Evolutionary conservation across 768 basidiomycete species (phyloP), one percentile per base, ranked within the genome.

Genomic region (Baorangia bicolor): DNA sequence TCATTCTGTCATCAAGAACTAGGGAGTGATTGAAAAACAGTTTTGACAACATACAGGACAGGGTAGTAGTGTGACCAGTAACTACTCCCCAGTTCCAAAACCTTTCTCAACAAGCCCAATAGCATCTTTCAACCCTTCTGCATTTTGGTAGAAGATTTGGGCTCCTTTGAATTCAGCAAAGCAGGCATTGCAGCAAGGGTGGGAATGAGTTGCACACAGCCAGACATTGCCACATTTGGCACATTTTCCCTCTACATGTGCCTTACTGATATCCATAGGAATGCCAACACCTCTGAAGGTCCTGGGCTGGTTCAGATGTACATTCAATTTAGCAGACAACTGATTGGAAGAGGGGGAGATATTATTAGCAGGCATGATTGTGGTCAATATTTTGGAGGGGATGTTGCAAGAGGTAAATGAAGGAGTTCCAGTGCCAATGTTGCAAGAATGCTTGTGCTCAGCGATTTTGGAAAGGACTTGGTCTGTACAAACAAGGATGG

Each of bases 131-230:
- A 44, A 7, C 5, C 10, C 42, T 2, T 44, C 27, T 2, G 18
- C 8, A 10, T 16, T 18, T 4, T n/a, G 25, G 12, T 44, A 30
- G 5, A 18, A 27, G 10, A 44, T 44, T 3, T 28, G 18, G 2
- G 25, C 10, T 0, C 28, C 42, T 4, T 8, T 16, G 4, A 44
- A 44, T 9, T 30, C 18, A 2, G 30, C 4, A 6, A 30, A n/a
- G 3, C 9, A 8, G 1, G 5, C 2, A 0, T 28, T 2, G 1
- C 18, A 5, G 5, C 42, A 10, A 3, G 27, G 42, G 4, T 5
- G 16, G 1, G 5, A 0, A n/a, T 54, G 45, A 0, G 21, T n/a
- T 5, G 4, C 3, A 7, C 53, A 54, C 0, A 40, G 53, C 45
- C 53, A 47, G 3, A 39, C 4, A 1, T n/a, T 12, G 1, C 53